Evolutionary conservation across 2,329 filamentous ascomycete species (phyloP).

Genomic region (Epicoccum sorghinum): DNA sequence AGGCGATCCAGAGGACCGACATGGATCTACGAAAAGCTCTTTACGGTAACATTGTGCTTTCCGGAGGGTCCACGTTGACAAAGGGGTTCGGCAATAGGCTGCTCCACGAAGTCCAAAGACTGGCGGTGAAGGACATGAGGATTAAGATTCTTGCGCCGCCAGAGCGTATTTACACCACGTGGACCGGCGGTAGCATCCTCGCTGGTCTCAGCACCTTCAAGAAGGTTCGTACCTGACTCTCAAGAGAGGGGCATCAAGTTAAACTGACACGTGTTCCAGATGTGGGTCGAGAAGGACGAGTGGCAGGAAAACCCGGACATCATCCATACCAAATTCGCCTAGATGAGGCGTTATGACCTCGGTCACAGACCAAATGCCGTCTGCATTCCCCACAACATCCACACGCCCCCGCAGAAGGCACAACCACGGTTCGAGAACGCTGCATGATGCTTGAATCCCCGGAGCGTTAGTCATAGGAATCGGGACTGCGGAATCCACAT

Average conservation of each 20-base stretch:
- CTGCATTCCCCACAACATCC: conserved; percentile 33
- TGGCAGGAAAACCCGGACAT: conserved; percentile 99
- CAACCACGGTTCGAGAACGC: conserved; percentile 24
- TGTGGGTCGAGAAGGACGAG: conserved; percentile 99
- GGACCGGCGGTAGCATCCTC: conserved; percentile 97
- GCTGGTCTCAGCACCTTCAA: conserved; percentile 96
- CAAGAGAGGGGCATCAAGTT: conserved; percentile 10
- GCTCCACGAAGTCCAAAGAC: conserved; percentile 86
- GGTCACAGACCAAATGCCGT: conserved; percentile 23
- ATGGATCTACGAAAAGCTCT: conserved; percentile 92
- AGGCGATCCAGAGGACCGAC: conserved; percentile 93
- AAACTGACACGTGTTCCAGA: conserved; percentile 62
- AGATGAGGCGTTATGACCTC: conserved; percentile 43
- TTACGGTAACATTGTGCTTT: conserved; percentile 96
- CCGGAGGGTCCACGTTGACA: conserved; percentile 92
- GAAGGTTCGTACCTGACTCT: conserved; percentile 69
- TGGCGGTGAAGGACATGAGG: conserved; percentile 98
- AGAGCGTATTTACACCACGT: conserved; percentile 97
- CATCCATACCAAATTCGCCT: conserved; percentile 97
- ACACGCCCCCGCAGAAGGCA: conserved; percentile 41
- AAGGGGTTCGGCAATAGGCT: conserved; percentile 96
- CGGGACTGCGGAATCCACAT: conserved; percentile 30
- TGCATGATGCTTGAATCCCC: conserved; percentile 38
- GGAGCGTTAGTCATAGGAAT: conserved; percentile 45
- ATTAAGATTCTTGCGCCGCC: conserved; percentile 99